Conservation (phyloP, 768 basidiomycete genomes). For the Podaxis sp. region DNA sequence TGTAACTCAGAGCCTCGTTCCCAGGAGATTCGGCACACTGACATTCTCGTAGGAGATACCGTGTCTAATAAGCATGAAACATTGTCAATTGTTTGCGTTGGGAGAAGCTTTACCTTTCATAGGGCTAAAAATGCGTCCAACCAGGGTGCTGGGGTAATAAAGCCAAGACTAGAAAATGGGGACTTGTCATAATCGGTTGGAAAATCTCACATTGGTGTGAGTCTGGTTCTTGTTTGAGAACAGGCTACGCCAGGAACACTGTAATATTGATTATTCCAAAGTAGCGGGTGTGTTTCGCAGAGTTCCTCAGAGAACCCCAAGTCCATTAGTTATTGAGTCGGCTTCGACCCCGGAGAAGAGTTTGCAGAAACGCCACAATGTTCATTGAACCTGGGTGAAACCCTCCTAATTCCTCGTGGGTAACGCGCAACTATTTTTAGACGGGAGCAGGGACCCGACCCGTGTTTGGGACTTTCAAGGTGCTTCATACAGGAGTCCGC, state of each 20-base stretch:
- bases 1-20: neutral
- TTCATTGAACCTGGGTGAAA: neutral
- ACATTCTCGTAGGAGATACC: neutral
- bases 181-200: neutral
- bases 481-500: neutral
- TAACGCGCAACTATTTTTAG: neutral
- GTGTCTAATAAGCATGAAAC: conserved; percentile 4
- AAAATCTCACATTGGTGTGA: conserved; percentile 12
- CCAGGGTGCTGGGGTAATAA: neutral
- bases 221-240: neutral
- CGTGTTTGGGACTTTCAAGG: neutral
- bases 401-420: conserved; percentile 1
- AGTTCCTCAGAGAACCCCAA: neutral
- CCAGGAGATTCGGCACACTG: neutral
- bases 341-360: neutral
- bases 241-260: neutral
- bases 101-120: neutral
- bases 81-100: conserved; percentile 1
- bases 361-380: neutral
- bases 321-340: neutral
- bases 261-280: neutral
- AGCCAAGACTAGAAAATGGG: neutral
- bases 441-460: neutral
- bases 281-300: no score
- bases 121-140: neutral